These are phyloP conservation scores for Cicer judaicum DNA, from an alignment of 306 rosid species.

Conservation along the genomic window DNA sequence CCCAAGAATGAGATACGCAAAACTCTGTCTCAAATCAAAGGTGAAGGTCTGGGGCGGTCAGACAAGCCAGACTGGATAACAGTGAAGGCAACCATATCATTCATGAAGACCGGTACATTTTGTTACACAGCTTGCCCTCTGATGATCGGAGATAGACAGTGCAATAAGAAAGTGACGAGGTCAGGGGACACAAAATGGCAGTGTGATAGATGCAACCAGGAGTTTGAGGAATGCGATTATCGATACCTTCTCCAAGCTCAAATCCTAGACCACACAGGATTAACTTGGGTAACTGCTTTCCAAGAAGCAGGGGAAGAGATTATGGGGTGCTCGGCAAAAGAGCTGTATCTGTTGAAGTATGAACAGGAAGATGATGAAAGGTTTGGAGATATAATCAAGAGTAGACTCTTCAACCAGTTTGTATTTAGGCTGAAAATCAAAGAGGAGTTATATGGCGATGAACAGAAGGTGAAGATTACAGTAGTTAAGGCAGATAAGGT, in stretches of 20 bases:
- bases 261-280: constrained; percentile 82
- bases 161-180: constrained; percentile 83
- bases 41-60: constrained; percentile 92
- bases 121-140: constrained; percentile 96
- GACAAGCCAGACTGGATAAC: constrained; percentile 96
- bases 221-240: constrained; percentile 89
- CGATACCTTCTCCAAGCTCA: constrained; percentile 98
- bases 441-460: constrained; percentile 86
- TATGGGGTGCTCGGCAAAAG: constrained; percentile 78
- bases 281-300: constrained; percentile 96
- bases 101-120: constrained; percentile 84
- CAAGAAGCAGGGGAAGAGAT: constrained; percentile 96
- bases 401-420: constrained; percentile 69
- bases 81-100: constrained; percentile 78
- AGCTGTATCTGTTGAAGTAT: constrained; percentile 74
- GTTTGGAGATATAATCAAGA: constrained; percentile 71
- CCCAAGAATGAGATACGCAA: constrained; percentile 81
- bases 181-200: constrained; percentile 71
- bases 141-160: constrained; percentile 94
- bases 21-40: constrained; percentile 89
- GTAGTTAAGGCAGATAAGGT: constrained; percentile 85
- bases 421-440: constrained; percentile 83
- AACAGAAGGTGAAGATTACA: constrained; percentile 86
- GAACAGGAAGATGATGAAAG: constrained; percentile 70
- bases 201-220: constrained; percentile 95